These are phyloP conservation scores for Centaurea solstitialis DNA, from an alignment of 129 eudicot genomes.

Conservation along the genomic window DNA sequence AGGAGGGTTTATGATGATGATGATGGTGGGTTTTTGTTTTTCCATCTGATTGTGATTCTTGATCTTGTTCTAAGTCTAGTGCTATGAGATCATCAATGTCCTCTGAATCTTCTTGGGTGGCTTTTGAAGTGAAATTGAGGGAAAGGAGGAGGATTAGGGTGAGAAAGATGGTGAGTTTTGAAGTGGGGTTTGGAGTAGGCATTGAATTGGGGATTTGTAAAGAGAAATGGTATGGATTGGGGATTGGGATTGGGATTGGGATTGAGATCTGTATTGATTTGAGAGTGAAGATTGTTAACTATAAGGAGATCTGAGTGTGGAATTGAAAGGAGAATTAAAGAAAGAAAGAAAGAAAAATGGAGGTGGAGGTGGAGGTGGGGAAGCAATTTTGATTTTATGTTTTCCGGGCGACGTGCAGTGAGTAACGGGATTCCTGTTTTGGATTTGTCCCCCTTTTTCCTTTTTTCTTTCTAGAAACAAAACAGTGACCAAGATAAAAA, in stretches of 20 bases:
- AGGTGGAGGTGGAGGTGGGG: background rate
- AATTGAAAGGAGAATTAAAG: background rate
- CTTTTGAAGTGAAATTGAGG: slow-evolving; percentile 22
- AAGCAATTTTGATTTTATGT: slow-evolving; percentile 4
- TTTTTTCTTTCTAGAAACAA: background rate
- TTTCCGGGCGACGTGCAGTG: slow-evolving; percentile 37
- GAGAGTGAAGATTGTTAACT: too few species aligned
- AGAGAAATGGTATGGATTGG: too few species aligned
- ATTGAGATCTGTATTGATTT: slow-evolving; percentile 34
- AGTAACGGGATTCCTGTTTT: slow-evolving; percentile 26
- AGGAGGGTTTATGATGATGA: slow-evolving; percentile 28
- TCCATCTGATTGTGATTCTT: too few species aligned
- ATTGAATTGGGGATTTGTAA: slow-evolving; percentile 30
- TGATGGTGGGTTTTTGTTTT: slow-evolving; percentile 24
- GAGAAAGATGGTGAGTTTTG: slow-evolving; percentile 40
- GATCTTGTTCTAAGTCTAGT: slow-evolving; percentile 50
- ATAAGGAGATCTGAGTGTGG: background rate
- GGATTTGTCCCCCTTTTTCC: background rate
- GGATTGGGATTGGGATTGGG: too few species aligned
- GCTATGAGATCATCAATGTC: slow-evolving; percentile 77
- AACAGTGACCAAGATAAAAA: too few species aligned
- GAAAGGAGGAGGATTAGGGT: slow-evolving; percentile 44
- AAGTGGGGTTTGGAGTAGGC: slow-evolving; percentile 51
- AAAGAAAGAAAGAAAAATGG: background rate
- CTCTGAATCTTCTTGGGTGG: slow-evolving; percentile 47